Percentiles rank a stretch among this genome's conserved stretches.
These are phyloP conservation scores for Globisporangium spinosum DNA, from an alignment of 352 stramenopile species.

Conservation along the genomic window DNA sequence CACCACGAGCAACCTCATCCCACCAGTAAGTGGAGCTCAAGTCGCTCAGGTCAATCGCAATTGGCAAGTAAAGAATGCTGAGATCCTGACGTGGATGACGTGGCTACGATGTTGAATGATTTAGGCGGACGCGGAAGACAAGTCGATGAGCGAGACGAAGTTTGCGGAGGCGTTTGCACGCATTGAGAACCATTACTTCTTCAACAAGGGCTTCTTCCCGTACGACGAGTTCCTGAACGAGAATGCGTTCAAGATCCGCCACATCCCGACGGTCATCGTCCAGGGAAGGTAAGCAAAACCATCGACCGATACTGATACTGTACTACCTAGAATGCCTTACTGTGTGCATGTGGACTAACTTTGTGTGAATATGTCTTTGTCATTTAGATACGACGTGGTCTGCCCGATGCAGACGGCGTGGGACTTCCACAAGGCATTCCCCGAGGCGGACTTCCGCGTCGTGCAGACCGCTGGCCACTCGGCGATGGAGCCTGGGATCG, in stretches of 20 bases:
- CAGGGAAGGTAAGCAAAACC: conserved; percentile 61
- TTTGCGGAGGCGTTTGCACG: conserved; percentile 90
- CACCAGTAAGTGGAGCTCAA: conserved; percentile 24
- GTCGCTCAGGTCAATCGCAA: too few relatives aligned
- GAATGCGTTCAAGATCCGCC: conserved; percentile 87
- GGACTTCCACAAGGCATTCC: conserved; percentile 82
- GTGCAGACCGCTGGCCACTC: conserved; percentile 76
- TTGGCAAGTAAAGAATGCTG: not conserved
- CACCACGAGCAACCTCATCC: conserved; percentile 80
- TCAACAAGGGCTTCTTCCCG: conserved; percentile 89
- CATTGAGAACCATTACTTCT: conserved; percentile 94
- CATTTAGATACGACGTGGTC: conserved; percentile 80
- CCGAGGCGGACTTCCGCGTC: conserved; percentile 64
- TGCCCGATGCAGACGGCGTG: conserved; percentile 85
- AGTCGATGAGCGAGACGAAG: conserved; percentile 75
- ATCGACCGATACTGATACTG: not conserved
- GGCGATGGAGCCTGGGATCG: conserved; percentile 70
- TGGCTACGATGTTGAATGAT: not conserved
- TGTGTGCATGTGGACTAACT: not conserved
- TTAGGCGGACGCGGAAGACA: conserved; percentile 56
- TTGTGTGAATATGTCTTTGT: not conserved
- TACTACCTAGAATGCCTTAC: not conserved
- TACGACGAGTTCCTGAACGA: conserved; percentile 85
- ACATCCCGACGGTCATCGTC: conserved; percentile 91
- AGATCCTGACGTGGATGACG: not conserved